Evolutionary conservation across 2,329 filamentous ascomycete species (phyloP), one percentile per base, ranked within the genome.

Genomic region (Rhinocladiella similis): DNA sequence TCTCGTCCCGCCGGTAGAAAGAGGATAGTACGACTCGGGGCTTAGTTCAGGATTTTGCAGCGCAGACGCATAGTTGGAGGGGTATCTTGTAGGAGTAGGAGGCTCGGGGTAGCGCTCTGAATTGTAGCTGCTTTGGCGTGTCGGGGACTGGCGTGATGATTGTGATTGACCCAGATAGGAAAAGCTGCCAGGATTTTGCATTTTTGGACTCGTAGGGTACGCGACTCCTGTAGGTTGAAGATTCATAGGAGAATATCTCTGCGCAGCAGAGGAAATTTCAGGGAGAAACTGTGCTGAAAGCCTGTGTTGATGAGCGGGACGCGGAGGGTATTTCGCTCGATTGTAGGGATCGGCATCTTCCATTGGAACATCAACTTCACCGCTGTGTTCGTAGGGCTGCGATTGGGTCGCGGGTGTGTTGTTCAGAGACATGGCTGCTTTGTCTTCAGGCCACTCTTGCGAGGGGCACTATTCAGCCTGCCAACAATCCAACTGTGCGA

Each of bases 181-280:
- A 66, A 73, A 74, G 57, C 77, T 76, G 65, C 80, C 64, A 71
- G 79, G 78, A 69, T 63, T 67, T 67, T 70, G 70, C 61, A 77
- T 78, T 69, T 77, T 84, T 60, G 79, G 83, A 71, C 78, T 89
- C 75, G 76, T 81, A 70, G 84, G 82, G 75, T 95, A 95, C 33
- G 91, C 86, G 54, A 89, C 88, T 33, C 87, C 85, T 39, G 91
- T 90, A 59, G 91, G 91, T 59, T 95, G 78, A 14, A 85, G 83
- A 72, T 96, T 93, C 92, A 97, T 97, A 62, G 93, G 94, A 46
- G 93, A 97, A 75, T 97, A 97, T 70, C 92, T 86, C 72, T 95
- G 90, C 57, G 91, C 90, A 55, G 91, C 90, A 49, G 90, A 82
- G 42, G 91, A 94, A 57, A 89, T 86, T 68, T 93, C 86, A 63